Percentiles rank a stretch among this genome's conserved stretches.
These are phyloP conservation scores for Rhizopogon roseolus DNA, from an alignment of 768 basidiomycete species.

Conservation along the genomic window DNA sequence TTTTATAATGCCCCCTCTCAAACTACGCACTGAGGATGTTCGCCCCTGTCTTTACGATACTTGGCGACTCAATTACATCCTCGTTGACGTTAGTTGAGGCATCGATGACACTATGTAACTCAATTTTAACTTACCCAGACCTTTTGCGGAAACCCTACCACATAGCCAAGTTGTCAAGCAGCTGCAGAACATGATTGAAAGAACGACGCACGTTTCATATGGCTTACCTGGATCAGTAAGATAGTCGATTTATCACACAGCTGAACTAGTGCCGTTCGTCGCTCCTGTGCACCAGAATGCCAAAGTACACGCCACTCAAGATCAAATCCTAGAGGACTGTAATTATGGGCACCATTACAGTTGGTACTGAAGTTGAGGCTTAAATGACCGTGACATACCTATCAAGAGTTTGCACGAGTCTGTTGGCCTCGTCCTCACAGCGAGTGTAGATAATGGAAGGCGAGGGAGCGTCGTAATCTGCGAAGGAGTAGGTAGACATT, in stretches of 20 bases:
- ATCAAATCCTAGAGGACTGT: slow-evolving; percentile 46
- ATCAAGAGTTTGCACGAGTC: slow-evolving; percentile 29
- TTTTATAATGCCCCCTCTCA: background rate
- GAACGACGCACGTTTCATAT: slow-evolving; percentile 37
- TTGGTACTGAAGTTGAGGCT: background rate
- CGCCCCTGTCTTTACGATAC: slow-evolving; percentile 40
- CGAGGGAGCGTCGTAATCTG: slow-evolving; percentile 21
- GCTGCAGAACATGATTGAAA: background rate
- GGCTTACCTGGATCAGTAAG: slow-evolving; percentile 42
- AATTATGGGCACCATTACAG: background rate
- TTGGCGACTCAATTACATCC: slow-evolving; percentile 40
- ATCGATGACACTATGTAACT: background rate
- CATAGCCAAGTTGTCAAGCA: background rate
- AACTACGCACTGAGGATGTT: slow-evolving; percentile 40
- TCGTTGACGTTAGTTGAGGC: slow-evolving; percentile 11
- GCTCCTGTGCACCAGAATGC: slow-evolving; percentile 25
- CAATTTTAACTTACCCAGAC: slow-evolving; percentile 28
- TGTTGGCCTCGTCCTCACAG: slow-evolving; percentile 38
- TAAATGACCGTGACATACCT: slow-evolving; percentile 23
- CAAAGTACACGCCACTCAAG: slow-evolving; percentile 43
- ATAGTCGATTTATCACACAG: slow-evolving; percentile 38
- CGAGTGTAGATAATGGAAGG: slow-evolving; percentile 36
- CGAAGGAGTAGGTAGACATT: slow-evolving; percentile 34
- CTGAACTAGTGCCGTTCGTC: slow-evolving; percentile 41
- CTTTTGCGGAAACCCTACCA: slow-evolving; percentile 38